phyloP scores from a whole-genome alignment of 2,329 filamentous ascomycete genomes.

The Nemania abortiva region DNA sequence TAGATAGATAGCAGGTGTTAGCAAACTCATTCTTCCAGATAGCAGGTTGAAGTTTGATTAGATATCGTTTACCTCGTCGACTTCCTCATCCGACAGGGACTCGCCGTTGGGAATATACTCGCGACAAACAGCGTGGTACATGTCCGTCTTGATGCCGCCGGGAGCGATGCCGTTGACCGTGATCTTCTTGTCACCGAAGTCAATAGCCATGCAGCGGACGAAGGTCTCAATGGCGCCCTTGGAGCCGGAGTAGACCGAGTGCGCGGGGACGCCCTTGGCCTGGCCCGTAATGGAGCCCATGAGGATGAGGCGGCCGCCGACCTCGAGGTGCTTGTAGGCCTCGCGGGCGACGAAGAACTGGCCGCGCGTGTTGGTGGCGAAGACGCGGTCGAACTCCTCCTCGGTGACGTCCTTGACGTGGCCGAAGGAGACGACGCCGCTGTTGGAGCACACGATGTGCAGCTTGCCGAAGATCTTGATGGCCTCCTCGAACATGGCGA shows the following conservation, averaged over 20 bases:
- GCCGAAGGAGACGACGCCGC: conserved; percentile 75
- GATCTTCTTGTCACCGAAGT: conserved; percentile 75
- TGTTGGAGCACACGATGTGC: conserved; percentile 78
- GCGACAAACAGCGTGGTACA: conserved; percentile 74
- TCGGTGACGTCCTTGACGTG: conserved; percentile 76
- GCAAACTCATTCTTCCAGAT: background rate
- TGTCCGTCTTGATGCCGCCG: conserved; percentile 75
- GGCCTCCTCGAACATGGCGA: conserved; percentile 72
- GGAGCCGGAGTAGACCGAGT: conserved; percentile 79
- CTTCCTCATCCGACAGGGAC: conserved; percentile 67
- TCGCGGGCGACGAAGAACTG: conserved; percentile 80
- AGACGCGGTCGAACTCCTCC: conserved; percentile 79
- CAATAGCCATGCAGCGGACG: conserved; percentile 78
- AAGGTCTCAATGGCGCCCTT: conserved; percentile 84
- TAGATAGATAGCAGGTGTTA: conserved; percentile 44
- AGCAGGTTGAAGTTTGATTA: background rate
- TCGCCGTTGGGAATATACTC: conserved; percentile 72
- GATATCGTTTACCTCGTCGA: conserved; percentile 61
- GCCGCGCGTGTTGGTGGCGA: conserved; percentile 75
- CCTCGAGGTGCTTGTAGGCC: conserved; percentile 76
- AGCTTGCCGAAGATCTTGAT: conserved; percentile 73
- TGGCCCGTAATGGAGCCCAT: conserved; percentile 79
- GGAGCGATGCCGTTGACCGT: conserved; percentile 76
- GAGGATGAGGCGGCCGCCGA: conserved; percentile 77
- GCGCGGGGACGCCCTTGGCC: conserved; percentile 75